phyloP scores from a whole-genome alignment of 208 protist species.

The Crithidia sp. region DNA sequence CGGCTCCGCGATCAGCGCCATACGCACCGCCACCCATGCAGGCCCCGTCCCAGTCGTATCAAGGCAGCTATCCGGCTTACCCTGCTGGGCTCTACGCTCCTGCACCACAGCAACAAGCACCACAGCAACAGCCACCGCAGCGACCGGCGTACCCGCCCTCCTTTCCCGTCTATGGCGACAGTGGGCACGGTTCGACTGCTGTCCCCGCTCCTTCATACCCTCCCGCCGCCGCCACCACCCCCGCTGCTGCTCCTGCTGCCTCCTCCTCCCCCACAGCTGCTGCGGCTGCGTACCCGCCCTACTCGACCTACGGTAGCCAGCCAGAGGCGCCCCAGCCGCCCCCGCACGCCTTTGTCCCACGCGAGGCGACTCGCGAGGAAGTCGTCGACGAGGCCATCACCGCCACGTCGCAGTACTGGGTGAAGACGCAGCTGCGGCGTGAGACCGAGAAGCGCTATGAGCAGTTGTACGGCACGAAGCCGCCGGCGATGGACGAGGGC shows the following conservation, averaged over 20 bases:
- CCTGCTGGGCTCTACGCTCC: background rate
- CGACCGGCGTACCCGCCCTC: conserved; percentile 18
- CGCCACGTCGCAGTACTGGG: conserved; percentile 49
- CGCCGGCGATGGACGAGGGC: too few relatives aligned
- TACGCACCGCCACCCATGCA: background rate
- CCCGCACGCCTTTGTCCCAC: conserved; percentile 15
- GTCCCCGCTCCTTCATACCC: too few relatives aligned
- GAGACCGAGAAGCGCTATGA: conserved; percentile 27
- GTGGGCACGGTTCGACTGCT: too few relatives aligned
- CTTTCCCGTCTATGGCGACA: background rate
- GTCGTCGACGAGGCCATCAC: conserved; percentile 51
- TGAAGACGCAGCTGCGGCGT: conserved; percentile 40
- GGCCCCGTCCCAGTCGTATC: background rate
- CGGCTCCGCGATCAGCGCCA: background rate
- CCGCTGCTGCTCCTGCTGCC: background rate
- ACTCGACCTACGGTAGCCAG: conserved; percentile 9
- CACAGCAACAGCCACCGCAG: conserved; percentile 4
- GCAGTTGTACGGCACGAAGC: conserved; percentile 12
- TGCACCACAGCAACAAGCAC: background rate
- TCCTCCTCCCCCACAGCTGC: background rate
- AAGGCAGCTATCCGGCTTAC: background rate
- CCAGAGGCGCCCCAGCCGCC: background rate
- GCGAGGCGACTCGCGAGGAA: conserved; percentile 45
- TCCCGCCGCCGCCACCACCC: too few relatives aligned
- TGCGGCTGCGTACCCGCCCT: background rate